Evolutionary conservation across 2,329 filamentous ascomycete species (phyloP), one percentile per base, ranked within the genome.

Genomic region (Aureobasidium sp.): DNA sequence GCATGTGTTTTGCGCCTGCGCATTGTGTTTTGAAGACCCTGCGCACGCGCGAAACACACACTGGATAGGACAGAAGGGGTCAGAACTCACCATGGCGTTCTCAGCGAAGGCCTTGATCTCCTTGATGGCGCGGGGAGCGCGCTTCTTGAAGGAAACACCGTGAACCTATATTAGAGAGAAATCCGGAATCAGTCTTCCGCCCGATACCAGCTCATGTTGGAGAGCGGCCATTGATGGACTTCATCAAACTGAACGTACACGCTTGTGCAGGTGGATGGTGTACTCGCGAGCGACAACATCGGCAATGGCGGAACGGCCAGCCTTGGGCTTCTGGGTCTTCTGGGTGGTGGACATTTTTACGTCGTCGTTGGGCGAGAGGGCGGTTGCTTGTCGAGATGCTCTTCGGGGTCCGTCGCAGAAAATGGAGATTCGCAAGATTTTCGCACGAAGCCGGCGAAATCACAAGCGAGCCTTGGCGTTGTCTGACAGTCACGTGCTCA

Each of bases 181-280:
- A 64, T 66, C 63, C 64, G 55, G 64, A 66, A 68, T 87, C 80
- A 88, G 85, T 87, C 84, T 87, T 87, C 84, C 83, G 84, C 80
- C 83, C 84, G 77, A 84, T 81, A 74, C 76, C 75, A 72, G 66
- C 68, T 68, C 31, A 42, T 55, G 51, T 55, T 55, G 51, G 48
- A 51, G 52, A 34, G 36, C 53, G 49, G 68, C 77, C 82, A 77
- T 82, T 78, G 76, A 77, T 86, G 84, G 83, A 86, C 84, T 86
- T 86, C 84, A 86, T 84, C 78, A 87, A 86, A 87, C 84, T 84
- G 83, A 85, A 80, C 89, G 79, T 92, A 95, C 90, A 82, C 93
- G 89, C 90, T 96, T 97, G 90, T 99, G 94, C 75, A 99, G 84
- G 87, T 99, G 93, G 84, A 99, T 97, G 81, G 94, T 99, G 88